phyloP scores from a whole-genome alignment of 768 basidiomycete species.

The Hygrophorus pudorinus region DNA sequence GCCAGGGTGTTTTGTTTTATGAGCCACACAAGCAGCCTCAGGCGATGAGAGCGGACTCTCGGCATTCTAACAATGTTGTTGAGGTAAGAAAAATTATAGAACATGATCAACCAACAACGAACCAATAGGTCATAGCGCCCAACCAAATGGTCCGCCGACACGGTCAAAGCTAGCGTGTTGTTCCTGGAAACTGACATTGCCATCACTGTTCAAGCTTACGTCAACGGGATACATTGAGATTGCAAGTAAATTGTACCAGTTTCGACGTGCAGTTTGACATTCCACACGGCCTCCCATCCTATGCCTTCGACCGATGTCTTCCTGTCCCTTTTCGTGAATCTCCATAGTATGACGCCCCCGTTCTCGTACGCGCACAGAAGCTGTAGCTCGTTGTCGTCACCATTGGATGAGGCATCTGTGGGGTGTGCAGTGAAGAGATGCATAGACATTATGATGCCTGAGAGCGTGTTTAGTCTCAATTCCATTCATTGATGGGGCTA shows the following conservation, averaged over 20 bases:
- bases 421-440: slow-evolving; percentile 41
- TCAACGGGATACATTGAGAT: neutral
- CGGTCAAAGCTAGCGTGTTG: slow-evolving; percentile 55
- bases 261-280: slow-evolving; percentile 55
- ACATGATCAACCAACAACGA: slow-evolving; percentile 7
- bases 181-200: slow-evolving; percentile 64
- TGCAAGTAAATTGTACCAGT: slow-evolving; percentile 38
- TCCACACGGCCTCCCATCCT: slow-evolving; percentile 71
- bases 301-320: slow-evolving; percentile 54
- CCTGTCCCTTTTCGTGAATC: slow-evolving; percentile 29
- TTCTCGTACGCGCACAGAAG: slow-evolving; percentile 78
- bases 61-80: neutral
- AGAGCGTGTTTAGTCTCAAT: neutral
- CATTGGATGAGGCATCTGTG: slow-evolving; percentile 13
- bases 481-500: slow-evolving; percentile 1
- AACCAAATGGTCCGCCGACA: slow-evolving; percentile 78
- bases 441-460: slow-evolving; percentile 87
- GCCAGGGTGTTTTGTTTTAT: slow-evolving; percentile 65
- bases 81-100: neutral
- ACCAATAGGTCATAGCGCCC: slow-evolving; percentile 55
- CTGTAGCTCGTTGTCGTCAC: slow-evolving; percentile 33
- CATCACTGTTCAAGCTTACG: slow-evolving; percentile 50
- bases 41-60: neutral
- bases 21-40: neutral
- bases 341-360: slow-evolving; percentile 69